Conservation (phyloP, 1,284 basidiomycete species). For the Heterobasidion occidentale region DNA sequence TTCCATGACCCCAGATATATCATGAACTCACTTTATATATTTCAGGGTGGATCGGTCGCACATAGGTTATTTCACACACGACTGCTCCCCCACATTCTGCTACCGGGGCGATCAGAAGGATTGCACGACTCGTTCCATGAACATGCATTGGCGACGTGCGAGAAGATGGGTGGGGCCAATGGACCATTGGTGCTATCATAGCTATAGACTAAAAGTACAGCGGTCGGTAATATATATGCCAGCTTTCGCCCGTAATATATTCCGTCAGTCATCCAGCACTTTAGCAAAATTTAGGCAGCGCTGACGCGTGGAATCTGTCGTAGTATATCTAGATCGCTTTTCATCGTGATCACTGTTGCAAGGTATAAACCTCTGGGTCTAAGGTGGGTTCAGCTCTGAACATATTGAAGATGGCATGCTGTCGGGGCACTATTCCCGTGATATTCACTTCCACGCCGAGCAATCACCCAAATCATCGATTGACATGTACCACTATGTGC, state of each 20-base stretch:
- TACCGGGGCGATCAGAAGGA: constrained; percentile 34
- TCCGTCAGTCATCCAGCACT: background rate
- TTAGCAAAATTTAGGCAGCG: background rate
- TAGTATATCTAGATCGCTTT: background rate
- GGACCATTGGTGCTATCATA: constrained; percentile 4
- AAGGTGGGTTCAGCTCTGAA: background rate
- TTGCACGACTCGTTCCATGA: constrained; percentile 44
- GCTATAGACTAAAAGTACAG: background rate
- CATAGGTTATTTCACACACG: constrained; percentile 64
- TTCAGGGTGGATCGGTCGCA: constrained; percentile 51
- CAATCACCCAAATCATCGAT: too few relatives aligned
- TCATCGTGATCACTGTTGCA: background rate
- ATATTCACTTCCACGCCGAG: too few relatives aligned
- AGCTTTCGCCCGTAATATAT: background rate
- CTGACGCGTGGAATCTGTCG: background rate
- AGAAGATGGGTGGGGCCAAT: constrained; percentile 40
- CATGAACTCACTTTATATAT: background rate
- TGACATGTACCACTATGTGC: too few relatives aligned
- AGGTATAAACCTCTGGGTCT: background rate
- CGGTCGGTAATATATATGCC: background rate
- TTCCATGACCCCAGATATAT: background rate
- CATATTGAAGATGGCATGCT: too few relatives aligned
- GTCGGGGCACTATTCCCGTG: too few relatives aligned
- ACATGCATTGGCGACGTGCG: constrained; percentile 34
- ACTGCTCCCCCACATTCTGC: constrained; percentile 47